Conservation (phyloP, 2,329 filamentous ascomycete genomes). For the Fusarium sp. region DNA sequence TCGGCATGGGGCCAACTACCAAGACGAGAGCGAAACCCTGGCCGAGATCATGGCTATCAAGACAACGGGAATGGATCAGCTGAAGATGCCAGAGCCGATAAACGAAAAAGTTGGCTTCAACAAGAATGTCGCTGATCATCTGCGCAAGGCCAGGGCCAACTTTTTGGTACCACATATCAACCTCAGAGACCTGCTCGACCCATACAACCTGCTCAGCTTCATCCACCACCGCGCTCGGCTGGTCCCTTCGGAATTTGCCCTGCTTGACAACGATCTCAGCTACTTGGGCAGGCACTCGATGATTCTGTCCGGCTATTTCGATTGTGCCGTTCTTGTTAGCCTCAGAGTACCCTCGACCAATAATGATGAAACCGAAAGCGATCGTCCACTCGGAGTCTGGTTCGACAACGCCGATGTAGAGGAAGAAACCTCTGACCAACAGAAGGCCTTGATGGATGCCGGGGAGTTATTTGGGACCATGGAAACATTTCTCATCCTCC, state of each 20-base stretch:
- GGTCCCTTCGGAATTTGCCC: slow-evolving; percentile 14
- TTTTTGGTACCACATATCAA: slow-evolving; percentile 42
- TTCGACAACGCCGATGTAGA: background rate
- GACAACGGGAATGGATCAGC: background rate
- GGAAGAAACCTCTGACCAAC: background rate
- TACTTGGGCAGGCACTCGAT: slow-evolving; percentile 29
- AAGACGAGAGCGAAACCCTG: background rate
- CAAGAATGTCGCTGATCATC: slow-evolving; percentile 8
- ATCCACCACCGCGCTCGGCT: slow-evolving; percentile 35
- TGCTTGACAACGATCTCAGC: slow-evolving; percentile 29
- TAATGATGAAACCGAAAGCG: background rate
- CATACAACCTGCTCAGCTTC: slow-evolving; percentile 33
- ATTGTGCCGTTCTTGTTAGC: background rate
- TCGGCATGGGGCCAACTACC: slow-evolving; percentile 36
- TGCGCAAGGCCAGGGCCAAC: slow-evolving; percentile 23
- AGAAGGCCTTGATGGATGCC: background rate
- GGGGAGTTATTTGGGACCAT: slow-evolving; percentile 10
- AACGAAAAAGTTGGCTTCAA: slow-evolving; percentile 9
- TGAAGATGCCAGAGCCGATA: background rate
- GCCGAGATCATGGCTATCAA: background rate
- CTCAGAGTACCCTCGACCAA: background rate
- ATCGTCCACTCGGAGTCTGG: background rate
- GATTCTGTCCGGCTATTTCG: slow-evolving; percentile 28
- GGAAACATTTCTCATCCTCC: slow-evolving; percentile 31
- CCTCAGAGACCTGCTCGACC: slow-evolving; percentile 25